phyloP scores from a whole-genome alignment of 1,284 basidiomycete species.

The Trametes versicolor region DNA sequence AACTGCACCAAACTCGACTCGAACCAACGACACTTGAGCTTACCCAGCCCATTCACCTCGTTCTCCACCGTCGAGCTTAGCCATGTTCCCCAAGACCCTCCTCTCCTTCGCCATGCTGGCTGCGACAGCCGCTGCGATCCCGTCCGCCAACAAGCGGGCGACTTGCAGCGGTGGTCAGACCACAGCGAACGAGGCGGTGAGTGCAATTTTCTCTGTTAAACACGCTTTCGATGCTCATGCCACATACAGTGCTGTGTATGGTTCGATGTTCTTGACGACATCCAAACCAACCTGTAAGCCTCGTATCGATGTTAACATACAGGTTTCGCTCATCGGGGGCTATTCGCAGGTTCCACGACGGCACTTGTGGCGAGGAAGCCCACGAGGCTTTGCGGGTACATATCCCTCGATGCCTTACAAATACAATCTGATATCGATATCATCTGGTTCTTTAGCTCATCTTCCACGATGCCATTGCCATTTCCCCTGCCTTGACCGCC shows the following conservation, averaged over 20 bases:
- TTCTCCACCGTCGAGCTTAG: conserved; percentile 1
- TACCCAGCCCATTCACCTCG: background rate
- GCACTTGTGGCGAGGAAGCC: conserved; percentile 38
- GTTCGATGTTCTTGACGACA: conserved; percentile 26
- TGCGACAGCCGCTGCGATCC: conserved; percentile 11
- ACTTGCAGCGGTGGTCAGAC: conserved; percentile 32
- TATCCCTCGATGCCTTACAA: too few species aligned
- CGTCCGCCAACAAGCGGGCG: conserved; percentile 21
- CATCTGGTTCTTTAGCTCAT: conserved; percentile 18
- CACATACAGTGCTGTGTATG: conserved; percentile 22
- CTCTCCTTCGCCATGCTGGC: conserved; percentile 16
- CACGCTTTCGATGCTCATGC: background rate
- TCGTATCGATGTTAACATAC: background rate
- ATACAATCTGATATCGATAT: background rate
- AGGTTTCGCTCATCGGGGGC: background rate
- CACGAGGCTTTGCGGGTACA: conserved; percentile 33
- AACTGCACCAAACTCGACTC: conserved; percentile 1
- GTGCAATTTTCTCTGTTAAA: background rate
- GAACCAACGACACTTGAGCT: conserved; percentile 8
- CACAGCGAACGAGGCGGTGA: conserved; percentile 45
- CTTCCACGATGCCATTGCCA: conserved; percentile 32
- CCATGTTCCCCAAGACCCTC: conserved; percentile 23
- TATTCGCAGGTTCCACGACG: conserved; percentile 10
- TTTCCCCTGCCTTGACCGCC: background rate
- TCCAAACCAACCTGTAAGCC: conserved; percentile 14